Conservation (phyloP, 1,284 basidiomycete genomes). For the Boletus mariae region DNA sequence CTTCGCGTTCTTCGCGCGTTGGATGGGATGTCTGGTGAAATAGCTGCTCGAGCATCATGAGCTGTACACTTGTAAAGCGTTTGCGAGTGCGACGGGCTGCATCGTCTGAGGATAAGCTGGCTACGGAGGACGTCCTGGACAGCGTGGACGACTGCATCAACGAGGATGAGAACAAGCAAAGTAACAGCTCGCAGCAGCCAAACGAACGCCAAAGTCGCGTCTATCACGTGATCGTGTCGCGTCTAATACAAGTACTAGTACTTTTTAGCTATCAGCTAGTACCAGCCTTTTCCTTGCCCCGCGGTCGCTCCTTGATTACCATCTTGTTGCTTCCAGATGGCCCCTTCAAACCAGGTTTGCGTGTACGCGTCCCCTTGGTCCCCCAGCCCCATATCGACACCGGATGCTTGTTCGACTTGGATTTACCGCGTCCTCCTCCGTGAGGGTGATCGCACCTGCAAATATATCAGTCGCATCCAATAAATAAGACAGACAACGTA, state of each 20-base stretch:
- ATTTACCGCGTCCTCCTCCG: constrained; percentile 97
- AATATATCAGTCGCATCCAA: constrained; percentile 5
- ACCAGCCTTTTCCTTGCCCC: constrained; percentile 69
- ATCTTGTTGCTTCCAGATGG: constrained; percentile 92
- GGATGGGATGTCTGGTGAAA: constrained; percentile 69
- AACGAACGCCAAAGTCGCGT: constrained; percentile 30
- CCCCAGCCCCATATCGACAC: constrained; percentile 90
- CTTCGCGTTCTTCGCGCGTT: constrained; percentile 65
- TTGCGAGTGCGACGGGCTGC: constrained; percentile 54
- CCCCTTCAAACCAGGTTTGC: constrained; percentile 83
- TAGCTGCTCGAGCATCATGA: constrained; percentile 68
- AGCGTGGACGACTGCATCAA: constrained; percentile 30
- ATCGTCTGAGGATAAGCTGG: constrained; percentile 43
- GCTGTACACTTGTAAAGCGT: constrained; percentile 63
- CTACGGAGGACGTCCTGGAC: constrained; percentile 45
- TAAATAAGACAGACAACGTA: constrained; percentile 38
- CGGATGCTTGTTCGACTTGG: constrained; percentile 93
- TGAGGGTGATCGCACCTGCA: constrained; percentile 88
- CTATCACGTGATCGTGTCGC: constrained; percentile 28
- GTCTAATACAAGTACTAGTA: not conserved
- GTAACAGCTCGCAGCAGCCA: constrained; percentile 6
- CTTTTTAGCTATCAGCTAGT: not conserved
- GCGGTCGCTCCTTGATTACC: constrained; percentile 85
- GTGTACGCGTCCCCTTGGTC: constrained; percentile 88
- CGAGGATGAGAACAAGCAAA: not conserved